Evolutionary conservation across 768 basidiomycete genomes (phyloP).

Genomic region (Infundibulicybe gibba): DNA sequence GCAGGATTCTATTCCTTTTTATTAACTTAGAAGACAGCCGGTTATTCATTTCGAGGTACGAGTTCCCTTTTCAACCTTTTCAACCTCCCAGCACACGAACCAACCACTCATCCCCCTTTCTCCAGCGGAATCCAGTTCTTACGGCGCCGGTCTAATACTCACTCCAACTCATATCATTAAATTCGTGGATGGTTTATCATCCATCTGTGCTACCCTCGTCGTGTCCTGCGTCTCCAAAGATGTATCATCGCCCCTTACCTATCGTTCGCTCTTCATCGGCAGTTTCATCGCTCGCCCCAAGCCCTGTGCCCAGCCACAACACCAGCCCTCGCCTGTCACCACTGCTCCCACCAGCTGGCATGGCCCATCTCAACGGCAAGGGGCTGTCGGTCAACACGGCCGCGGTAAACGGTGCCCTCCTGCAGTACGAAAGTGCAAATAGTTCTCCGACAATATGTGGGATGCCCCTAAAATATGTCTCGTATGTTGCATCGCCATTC

Average conservation of each 20-base stretch:
- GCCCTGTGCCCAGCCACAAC: slow-evolving; percentile 26
- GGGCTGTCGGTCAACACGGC: slow-evolving; percentile 23
- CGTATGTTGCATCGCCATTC: slow-evolving; percentile 41
- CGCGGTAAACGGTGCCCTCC: slow-evolving; percentile 23
- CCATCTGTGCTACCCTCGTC: slow-evolving; percentile 1
- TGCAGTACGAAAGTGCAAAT: slow-evolving; percentile 25
- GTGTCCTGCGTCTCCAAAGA: slow-evolving; percentile 30
- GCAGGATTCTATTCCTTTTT: too few species aligned
- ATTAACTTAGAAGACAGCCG: too few species aligned
- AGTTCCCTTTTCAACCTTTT: too few species aligned
- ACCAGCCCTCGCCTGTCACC: slow-evolving; percentile 44
- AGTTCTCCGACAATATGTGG: slow-evolving; percentile 57
- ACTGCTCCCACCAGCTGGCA: slow-evolving; percentile 44
- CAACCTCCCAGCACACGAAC: too few species aligned
- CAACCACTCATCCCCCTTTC: too few species aligned
- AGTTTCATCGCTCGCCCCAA: slow-evolving; percentile 24
- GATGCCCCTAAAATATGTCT: slow-evolving; percentile 76
- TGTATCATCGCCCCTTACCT: slow-evolving; percentile 62
- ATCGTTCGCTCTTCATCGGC: slow-evolving; percentile 54
- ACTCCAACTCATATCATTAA: too few species aligned
- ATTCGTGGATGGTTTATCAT: slow-evolving; percentile 11
- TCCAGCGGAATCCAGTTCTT: neutral
- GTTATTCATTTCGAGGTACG: too few species aligned
- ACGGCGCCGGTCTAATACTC: slow-evolving; percentile 1
- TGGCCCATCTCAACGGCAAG: slow-evolving; percentile 35